Evolutionary conservation across 2,329 filamentous ascomycete genomes (phyloP), one percentile per base, ranked within the genome.

Genomic region (Diaporthe caulivora): DNA sequence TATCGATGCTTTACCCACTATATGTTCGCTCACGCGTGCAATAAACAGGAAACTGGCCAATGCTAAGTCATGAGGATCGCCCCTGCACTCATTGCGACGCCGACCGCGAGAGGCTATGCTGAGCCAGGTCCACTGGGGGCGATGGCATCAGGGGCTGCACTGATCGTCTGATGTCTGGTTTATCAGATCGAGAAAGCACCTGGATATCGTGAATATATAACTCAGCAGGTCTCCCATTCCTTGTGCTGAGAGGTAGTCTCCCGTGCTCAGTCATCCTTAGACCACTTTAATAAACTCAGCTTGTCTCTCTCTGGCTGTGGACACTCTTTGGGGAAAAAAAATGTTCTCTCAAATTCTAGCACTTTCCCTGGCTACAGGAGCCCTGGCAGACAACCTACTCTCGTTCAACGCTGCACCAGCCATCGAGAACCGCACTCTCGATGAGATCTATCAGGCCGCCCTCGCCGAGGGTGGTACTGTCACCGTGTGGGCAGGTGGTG

Each of bases 371-470:
- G 62, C 62, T 2, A 67, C 44, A 26, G 62, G 62, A 40, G 62
- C 47, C 62, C n/a, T 67, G 62, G 62, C 62, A 15, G 62, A 67
- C 62, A 67, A 11, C n/a, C 62, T 67, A 11, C 62, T 67, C 47
- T 34, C 47, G 31, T 67, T 67, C 47, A 51, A 64, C 31, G 17
- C 40, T 3, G 69, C 40, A 21, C 60, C 75, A 75, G 18, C 79
- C 74, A 75, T 73, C 26, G 58, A 75, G 73, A 71, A 71, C 58
- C 53, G 87, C 29, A 83, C 83, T 1, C 75, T 89, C 1, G 86
- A 89, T 24, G 81, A 87, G 57, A 87, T 90, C 18, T 83, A 90
- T 78, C 69, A 84, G 47, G 86, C 86, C 8, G 87, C 88, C 0
- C 76, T 87, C 29, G 80, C 82, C 1, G 88, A 89, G 64, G 84